Conservation (phyloP, 768 basidiomycete genomes). For the Terana coerulea region DNA sequence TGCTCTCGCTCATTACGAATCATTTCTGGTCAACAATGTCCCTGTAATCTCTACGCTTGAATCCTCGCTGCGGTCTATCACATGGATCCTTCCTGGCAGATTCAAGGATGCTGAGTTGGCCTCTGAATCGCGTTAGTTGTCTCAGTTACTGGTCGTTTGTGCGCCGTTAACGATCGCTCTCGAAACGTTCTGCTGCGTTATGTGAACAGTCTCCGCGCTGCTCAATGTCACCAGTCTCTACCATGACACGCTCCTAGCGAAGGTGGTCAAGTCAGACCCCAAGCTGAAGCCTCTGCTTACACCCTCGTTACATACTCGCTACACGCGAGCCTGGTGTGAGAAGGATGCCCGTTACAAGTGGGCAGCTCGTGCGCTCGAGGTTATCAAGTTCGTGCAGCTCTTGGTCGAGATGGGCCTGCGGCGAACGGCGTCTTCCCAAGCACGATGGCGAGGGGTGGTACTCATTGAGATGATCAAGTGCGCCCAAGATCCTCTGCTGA, state of each 20-base stretch:
- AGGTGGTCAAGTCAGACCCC: conserved; percentile 57
- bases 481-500: conserved; percentile 22
- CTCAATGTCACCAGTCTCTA: conserved; percentile 89
- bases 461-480: conserved; percentile 84
- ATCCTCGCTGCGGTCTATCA: conserved; percentile 81
- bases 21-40: conserved; percentile 80
- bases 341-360: conserved; percentile 70
- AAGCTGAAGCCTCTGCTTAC: conserved; percentile 76
- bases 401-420: conserved; percentile 86
- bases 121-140: conserved; percentile 84
- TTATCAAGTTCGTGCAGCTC: conserved; percentile 79
- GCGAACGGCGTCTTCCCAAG: conserved; percentile 60
- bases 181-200: conserved; percentile 2
- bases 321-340: conserved; percentile 84
- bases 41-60: conserved; percentile 86
- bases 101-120: conserved; percentile 98
- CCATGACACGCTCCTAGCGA: conserved; percentile 87
- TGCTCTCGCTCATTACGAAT: conserved; percentile 70
- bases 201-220: conserved; percentile 70
- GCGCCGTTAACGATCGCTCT: conserved; percentile 7
- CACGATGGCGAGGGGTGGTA: conserved; percentile 74
- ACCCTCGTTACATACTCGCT: conserved; percentile 77
- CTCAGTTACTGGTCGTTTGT: conserved; percentile 13
- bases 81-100: conserved; percentile 93
- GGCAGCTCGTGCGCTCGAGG: conserved; percentile 69